Evolutionary conservation across 2,329 filamentous ascomycete genomes (phyloP), one percentile per base, ranked within the genome.

Genomic region (Ampelomyces quisqualis): DNA sequence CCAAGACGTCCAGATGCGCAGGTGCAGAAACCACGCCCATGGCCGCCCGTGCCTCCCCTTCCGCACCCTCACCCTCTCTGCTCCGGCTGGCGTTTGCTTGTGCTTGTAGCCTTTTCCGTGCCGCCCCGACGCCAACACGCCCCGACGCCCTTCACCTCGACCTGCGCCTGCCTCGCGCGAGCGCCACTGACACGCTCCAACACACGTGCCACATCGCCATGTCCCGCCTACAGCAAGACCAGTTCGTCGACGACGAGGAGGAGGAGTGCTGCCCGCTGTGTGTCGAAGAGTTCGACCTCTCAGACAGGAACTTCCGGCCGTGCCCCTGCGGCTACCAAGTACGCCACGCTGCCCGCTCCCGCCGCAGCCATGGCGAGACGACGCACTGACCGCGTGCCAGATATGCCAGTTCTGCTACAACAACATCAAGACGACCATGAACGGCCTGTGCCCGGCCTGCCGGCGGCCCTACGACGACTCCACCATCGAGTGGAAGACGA

Each of bases 341-440:
- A 80, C 50, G 77, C 55, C 32, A n/a, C 19, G 36, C 48, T 26
- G 31, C 46, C 47, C 54, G 51, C 46, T 50, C 35, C 41, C 45
- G 40, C 3, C 14, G 10, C 45, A 41, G 41, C 35, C 43, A 15
- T 35, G 21, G 36, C 40, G n/a, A 35, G 30, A 31, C 36, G 47
- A 41, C 31, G 34, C 49, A 38, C 65, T 67, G 51, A 67, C 49
- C 39, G 11, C 13, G 30, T 29, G 28, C 49, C 43, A 64, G 90
- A 91, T 98, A 68, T 98, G 93, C 72, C 94, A 98, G 76, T 98
- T 98, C 73, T 98, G 93, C 74, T 98, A 91, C 76, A 96, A 98
- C 73, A 98, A 97, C 69, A 94, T 98, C 69, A 95, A 94, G 73
- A 95, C 87, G 59, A 96, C 96, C 60, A 90, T 95, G 80, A 97